A percentile compares a stretch with the other conserved stretches of the same genome.
These are phyloP conservation scores for Aspergillus ostianus DNA, from an alignment of 495 filamentous ascomycete species.

Conservation along the genomic window DNA sequence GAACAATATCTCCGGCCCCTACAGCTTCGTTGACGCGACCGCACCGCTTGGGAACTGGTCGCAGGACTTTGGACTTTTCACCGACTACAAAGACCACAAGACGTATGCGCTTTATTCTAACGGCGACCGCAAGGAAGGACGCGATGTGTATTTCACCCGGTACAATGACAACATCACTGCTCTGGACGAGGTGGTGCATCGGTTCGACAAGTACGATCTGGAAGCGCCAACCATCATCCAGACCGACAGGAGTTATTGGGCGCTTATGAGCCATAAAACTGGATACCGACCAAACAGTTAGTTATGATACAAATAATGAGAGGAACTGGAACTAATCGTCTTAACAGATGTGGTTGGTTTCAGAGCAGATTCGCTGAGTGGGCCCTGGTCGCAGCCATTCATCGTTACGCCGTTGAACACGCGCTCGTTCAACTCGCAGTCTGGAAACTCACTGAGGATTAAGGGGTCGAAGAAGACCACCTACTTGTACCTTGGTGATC, in stretches of 20 bases:
- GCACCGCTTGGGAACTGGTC: slow-evolving; percentile 32
- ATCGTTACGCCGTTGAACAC: slow-evolving; percentile 48
- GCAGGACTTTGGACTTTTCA: slow-evolving; percentile 29
- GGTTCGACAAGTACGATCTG: slow-evolving; percentile 28
- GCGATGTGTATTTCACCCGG: slow-evolving; percentile 24
- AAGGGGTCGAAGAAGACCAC: slow-evolving; percentile 46
- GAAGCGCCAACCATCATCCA: slow-evolving; percentile 29
- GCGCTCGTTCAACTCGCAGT: slow-evolving; percentile 52
- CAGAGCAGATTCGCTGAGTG: slow-evolving; percentile 36
- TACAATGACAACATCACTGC: slow-evolving; percentile 22
- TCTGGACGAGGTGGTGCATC: slow-evolving; percentile 21
- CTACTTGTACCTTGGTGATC: slow-evolving; percentile 46
- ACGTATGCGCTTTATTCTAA: slow-evolving; percentile 29
- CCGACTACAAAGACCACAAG: slow-evolving; percentile 23
- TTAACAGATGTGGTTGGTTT: slow-evolving; percentile 26
- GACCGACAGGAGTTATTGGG: slow-evolving; percentile 27
- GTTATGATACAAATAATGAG: neutral
- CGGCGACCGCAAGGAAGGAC: slow-evolving; percentile 22
- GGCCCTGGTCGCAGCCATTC: slow-evolving; percentile 52
- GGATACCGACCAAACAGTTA: slow-evolving; percentile 29
- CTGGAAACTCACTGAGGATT: slow-evolving; percentile 47
- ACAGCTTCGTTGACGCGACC: slow-evolving; percentile 25
- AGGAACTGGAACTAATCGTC: neutral
- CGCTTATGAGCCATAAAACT: slow-evolving; percentile 31
- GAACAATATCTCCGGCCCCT: slow-evolving; percentile 19